Conservation (phyloP, 352 stramenopile species). For the Pythium phragmiticola region DNA sequence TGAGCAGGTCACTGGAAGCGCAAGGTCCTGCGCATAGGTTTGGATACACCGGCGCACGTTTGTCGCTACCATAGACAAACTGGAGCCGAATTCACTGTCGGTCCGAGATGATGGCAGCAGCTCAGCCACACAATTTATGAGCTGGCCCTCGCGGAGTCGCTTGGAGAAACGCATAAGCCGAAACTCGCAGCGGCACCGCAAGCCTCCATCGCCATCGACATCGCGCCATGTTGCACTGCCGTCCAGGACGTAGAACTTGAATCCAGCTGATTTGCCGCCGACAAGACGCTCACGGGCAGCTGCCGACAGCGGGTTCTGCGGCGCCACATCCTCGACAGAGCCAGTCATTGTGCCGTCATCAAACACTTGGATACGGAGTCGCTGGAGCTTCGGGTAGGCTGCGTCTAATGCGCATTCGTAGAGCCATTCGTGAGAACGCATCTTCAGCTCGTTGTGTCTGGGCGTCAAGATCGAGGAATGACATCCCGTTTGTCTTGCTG, state of each 20-base stretch:
- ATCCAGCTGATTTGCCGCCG: conserved; percentile 2
- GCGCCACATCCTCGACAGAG: not conserved
- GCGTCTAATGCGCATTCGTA: conserved; percentile 18
- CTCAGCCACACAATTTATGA: conserved; percentile 16
- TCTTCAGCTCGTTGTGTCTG: not conserved
- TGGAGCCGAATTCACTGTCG: conserved; percentile 13
- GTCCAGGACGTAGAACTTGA: conserved; percentile 22
- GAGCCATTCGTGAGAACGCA: conserved; percentile 16
- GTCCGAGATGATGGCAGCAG: conserved; percentile 13
- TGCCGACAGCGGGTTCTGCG: not conserved
- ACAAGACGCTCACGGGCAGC: not conserved
- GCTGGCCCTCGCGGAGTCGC: conserved; percentile 20
- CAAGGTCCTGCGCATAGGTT: conserved; percentile 12
- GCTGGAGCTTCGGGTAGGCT: not conserved
- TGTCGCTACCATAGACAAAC: not conserved
- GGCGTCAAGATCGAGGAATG: not conserved
- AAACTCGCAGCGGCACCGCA: conserved; percentile 11
- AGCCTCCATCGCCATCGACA: conserved; percentile 6
- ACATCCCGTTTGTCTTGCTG: not conserved
- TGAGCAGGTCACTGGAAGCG: conserved; percentile 1
- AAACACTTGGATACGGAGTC: conserved; percentile 13
- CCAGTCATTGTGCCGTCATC: conserved; percentile 25
- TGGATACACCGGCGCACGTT: conserved; percentile 6
- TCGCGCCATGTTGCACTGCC: conserved; percentile 17
- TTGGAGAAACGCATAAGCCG: conserved; percentile 21